phyloP scores from a whole-genome alignment of 148 eudicot genomes.

The Amaranthus cruentus region DNA sequence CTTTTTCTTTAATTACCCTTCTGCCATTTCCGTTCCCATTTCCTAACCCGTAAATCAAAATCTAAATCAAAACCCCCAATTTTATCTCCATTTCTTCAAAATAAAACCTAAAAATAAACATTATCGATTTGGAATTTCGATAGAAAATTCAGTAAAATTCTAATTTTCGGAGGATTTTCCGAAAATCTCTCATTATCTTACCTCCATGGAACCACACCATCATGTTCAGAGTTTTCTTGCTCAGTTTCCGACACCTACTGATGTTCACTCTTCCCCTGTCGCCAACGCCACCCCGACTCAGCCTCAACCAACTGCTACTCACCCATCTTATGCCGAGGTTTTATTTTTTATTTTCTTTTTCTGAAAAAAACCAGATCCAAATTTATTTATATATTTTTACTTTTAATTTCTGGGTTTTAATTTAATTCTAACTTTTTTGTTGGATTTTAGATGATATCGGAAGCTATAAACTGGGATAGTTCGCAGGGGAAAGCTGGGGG shows the following conservation, averaged over 20 bases:
- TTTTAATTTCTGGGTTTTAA: background rate
- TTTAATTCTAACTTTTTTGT: background rate
- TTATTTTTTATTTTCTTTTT: background rate
- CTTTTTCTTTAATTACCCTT: background rate
- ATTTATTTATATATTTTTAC: background rate
- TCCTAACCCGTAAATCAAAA: background rate
- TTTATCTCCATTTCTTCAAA: constrained; percentile 4
- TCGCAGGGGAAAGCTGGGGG: constrained; percentile 41
- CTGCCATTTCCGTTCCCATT: background rate
- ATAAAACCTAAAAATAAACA: background rate
- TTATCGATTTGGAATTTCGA: background rate
- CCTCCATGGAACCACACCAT: constrained; percentile 23
- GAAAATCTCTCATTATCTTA: background rate
- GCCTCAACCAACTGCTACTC: constrained; percentile 19
- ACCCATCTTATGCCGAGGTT: constrained; percentile 43
- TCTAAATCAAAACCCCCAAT: background rate
- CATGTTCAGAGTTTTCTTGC: background rate
- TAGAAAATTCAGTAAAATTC: background rate
- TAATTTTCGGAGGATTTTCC: background rate
- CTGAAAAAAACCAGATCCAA: background rate
- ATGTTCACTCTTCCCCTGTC: constrained; percentile 1
- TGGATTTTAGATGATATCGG: constrained; percentile 47
- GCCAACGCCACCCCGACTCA: constrained; percentile 17
- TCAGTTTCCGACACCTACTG: constrained; percentile 15
- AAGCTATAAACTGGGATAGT: constrained; percentile 47